phyloP scores from a whole-genome alignment of 2,329 filamentous ascomycete species.

The Pezicula neosporulosa region DNA sequence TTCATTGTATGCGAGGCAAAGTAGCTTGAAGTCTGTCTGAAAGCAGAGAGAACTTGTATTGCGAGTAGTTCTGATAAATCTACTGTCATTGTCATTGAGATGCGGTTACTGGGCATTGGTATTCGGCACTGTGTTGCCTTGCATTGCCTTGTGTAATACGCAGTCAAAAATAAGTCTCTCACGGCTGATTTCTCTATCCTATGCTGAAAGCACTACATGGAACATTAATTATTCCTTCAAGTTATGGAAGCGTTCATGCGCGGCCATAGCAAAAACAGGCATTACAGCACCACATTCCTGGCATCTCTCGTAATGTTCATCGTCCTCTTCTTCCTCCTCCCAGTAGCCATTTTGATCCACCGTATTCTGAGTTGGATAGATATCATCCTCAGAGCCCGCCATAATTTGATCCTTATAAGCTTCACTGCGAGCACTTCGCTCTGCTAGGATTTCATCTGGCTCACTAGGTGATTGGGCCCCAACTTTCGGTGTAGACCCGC shows the following conservation, averaged over 20 bases:
- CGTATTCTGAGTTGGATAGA: slow-evolving; percentile 18
- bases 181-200: too few species aligned
- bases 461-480: background rate
- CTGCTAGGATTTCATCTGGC: slow-evolving; percentile 6
- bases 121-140: too few species aligned
- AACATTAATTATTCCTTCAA: background rate
- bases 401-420: slow-evolving; percentile 7
- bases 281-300: slow-evolving; percentile 39
- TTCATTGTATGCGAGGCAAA: too few species aligned
- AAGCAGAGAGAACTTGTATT: too few species aligned
- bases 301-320: slow-evolving; percentile 31
- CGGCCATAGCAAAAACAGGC: slow-evolving; percentile 45
- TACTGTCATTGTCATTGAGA: too few species aligned
- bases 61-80: too few species aligned
- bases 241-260: slow-evolving; percentile 45
- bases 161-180: too few species aligned
- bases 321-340: slow-evolving; percentile 23
- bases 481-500: slow-evolving; percentile 4
- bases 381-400: slow-evolving; percentile 22
- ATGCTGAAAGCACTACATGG: too few species aligned
- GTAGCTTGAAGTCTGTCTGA: too few species aligned
- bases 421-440: slow-evolving; percentile 27
- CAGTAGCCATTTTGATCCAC: slow-evolving; percentile 13
- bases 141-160: too few species aligned
- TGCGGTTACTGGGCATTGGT: too few species aligned